A percentile compares a stretch with the other conserved stretches of the same genome.
These are phyloP conservation scores for Lachnellula subtilissima DNA, from an alignment of 2,329 filamentous ascomycete genomes.

Conservation along the genomic window DNA sequence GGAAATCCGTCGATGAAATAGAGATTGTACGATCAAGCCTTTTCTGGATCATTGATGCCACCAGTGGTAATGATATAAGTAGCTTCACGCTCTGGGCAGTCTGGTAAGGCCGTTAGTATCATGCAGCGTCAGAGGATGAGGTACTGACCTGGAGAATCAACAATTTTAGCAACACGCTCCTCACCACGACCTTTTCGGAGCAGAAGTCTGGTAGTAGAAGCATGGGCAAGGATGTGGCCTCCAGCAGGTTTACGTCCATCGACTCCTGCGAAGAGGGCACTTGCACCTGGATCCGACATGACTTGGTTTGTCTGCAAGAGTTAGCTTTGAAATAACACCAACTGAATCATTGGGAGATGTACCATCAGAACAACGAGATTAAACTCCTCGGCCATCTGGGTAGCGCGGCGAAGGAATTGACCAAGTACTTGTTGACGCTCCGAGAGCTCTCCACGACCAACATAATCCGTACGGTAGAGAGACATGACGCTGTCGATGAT, in stretches of 20 bases:
- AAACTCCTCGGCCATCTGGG: slow-evolving; percentile 65
- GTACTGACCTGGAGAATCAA: slow-evolving; percentile 57
- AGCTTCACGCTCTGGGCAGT: slow-evolving; percentile 64
- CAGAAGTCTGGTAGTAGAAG: slow-evolving; percentile 60
- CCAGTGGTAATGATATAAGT: slow-evolving; percentile 67
- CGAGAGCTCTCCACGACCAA: slow-evolving; percentile 61
- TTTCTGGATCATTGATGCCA: slow-evolving; percentile 64
- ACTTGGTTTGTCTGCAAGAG: slow-evolving; percentile 60
- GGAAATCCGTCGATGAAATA: neutral
- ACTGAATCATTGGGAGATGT: slow-evolving; percentile 9
- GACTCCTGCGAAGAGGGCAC: slow-evolving; percentile 60
- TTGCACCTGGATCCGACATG: slow-evolving; percentile 65
- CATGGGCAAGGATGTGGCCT: slow-evolving; percentile 65
- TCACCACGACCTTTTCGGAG: slow-evolving; percentile 65
- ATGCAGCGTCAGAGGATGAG: neutral
- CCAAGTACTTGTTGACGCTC: slow-evolving; percentile 66
- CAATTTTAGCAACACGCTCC: slow-evolving; percentile 65
- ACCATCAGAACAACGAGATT: slow-evolving; percentile 62
- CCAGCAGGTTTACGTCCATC: slow-evolving; percentile 64
- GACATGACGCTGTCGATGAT: slow-evolving; percentile 69
- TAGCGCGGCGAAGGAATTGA: slow-evolving; percentile 58
- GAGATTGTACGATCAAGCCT: slow-evolving; percentile 37
- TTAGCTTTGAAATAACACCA: neutral
- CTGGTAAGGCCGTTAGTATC: slow-evolving; percentile 32
- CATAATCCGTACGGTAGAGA: slow-evolving; percentile 63